Evolutionary conservation across 2,329 filamentous ascomycete species (phyloP).

Genomic region (Penicillium sp.): DNA sequence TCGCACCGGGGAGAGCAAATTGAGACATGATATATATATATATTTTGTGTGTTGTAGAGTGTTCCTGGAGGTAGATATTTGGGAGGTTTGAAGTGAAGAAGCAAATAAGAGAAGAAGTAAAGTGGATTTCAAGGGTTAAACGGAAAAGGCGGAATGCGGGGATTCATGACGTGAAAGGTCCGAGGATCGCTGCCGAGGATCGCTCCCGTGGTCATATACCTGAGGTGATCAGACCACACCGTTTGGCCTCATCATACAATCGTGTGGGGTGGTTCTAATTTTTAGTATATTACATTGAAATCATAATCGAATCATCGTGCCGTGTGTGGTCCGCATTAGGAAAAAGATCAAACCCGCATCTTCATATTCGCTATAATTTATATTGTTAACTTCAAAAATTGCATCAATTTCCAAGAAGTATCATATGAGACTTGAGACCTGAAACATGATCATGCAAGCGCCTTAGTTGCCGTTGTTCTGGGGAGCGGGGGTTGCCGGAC

Average conservation of each 20-base stretch:
- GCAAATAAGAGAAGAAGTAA: neutral
- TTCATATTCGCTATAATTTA: neutral
- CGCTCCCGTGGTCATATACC: constrained; percentile 1
- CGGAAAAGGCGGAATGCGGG: constrained; percentile 1
- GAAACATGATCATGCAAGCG: neutral
- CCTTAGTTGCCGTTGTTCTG: constrained; percentile 45
- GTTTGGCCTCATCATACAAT: constrained; percentile 1
- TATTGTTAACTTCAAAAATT: neutral
- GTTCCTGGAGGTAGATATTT: neutral
- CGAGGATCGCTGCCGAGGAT: neutral
- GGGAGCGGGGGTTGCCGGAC: constrained; percentile 55
- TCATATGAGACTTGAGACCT: neutral
- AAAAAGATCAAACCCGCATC: neutral
- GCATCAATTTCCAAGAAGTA: neutral
- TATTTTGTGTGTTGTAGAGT: neutral
- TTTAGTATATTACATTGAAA: neutral
- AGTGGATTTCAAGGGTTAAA: neutral
- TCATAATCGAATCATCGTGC: constrained; percentile 2
- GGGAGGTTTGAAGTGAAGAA: neutral
- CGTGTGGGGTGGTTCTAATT: neutral
- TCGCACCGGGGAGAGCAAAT: constrained; percentile 19
- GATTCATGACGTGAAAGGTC: constrained; percentile 5
- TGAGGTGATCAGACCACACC: neutral
- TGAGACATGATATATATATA: constrained; percentile 18
- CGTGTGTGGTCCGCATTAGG: neutral